Evolutionary conservation across 1,139 yeast genomes (phyloP).

Genomic region (Sugiyamaella novakii): DNA sequence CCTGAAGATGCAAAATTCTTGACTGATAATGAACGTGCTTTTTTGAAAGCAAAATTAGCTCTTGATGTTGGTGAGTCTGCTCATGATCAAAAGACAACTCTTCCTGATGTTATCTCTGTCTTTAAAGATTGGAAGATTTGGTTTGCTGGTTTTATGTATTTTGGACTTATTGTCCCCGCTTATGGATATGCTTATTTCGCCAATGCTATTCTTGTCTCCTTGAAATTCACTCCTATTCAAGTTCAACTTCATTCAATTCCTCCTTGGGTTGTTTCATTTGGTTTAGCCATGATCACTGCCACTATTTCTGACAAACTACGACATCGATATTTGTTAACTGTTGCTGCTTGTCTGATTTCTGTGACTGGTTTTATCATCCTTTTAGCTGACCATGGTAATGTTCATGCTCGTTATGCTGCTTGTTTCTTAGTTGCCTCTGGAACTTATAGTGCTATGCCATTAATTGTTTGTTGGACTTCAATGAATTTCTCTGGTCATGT

Average conservation of each 20-base stretch:
- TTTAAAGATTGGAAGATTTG: conserved; percentile 51
- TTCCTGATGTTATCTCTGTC: conserved; percentile 39
- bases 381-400: conserved; percentile 39
- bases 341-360: conserved; percentile 49
- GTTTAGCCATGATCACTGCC: conserved; percentile 53
- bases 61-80: conserved; percentile 48
- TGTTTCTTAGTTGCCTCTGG: conserved; percentile 70
- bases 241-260: conserved; percentile 71
- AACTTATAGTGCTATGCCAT: conserved; percentile 72
- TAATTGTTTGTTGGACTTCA: conserved; percentile 71
- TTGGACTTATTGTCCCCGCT: conserved; percentile 65
- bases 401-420: conserved; percentile 62
- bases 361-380: conserved; percentile 60
- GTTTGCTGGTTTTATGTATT: conserved; percentile 61
- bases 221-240: conserved; percentile 60
- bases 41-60: conserved; percentile 49
- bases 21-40: conserved; percentile 46
- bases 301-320: conserved; percentile 47
- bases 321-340: conserved; percentile 53
- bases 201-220: conserved; percentile 60
- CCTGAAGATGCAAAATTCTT: conserved; percentile 62
- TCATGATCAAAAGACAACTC: conserved; percentile 39
- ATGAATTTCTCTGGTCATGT: conserved; percentile 71
- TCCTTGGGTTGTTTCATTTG: conserved; percentile 72
- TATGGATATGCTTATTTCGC: conserved; percentile 75